These are phyloP conservation scores for Pyricularia grisea DNA, from an alignment of 2,329 filamentous ascomycete genomes.

Conservation along the genomic window DNA sequence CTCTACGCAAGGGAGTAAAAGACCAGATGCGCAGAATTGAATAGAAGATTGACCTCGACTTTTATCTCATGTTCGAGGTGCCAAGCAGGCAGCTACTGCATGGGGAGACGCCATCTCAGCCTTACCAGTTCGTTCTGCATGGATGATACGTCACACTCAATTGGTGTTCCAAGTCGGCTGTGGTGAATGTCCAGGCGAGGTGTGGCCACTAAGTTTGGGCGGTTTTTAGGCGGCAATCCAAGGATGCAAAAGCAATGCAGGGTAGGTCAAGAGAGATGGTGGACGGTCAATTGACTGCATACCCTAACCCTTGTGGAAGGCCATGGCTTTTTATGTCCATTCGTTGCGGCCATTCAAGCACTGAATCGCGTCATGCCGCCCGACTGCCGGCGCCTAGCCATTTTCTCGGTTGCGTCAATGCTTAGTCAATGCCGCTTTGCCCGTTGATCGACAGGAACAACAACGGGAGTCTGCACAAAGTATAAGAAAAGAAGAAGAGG, in stretches of 20 bases:
- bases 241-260: not conserved
- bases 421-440: not conserved
- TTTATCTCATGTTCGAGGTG: not conserved
- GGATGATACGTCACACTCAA: not conserved
- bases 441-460: not conserved
- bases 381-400: constrained; percentile 4
- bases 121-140: not conserved
- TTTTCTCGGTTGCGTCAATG: constrained; percentile 6
- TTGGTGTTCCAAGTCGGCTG: not conserved
- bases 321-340: not conserved
- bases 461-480: not conserved
- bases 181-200: not conserved
- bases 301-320: not conserved
- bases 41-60: not conserved
- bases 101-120: not conserved
- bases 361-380: constrained; percentile 4
- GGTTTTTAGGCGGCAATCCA: not conserved
- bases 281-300: not conserved
- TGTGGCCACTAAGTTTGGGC: not conserved
- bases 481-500: not conserved
- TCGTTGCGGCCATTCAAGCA: not conserved
- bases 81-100: not conserved
- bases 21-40: not conserved
- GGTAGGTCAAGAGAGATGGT: not conserved
- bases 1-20: not conserved